Evolutionary conservation across 768 basidiomycete species (phyloP).

Genomic region (Royoungia palumana): DNA sequence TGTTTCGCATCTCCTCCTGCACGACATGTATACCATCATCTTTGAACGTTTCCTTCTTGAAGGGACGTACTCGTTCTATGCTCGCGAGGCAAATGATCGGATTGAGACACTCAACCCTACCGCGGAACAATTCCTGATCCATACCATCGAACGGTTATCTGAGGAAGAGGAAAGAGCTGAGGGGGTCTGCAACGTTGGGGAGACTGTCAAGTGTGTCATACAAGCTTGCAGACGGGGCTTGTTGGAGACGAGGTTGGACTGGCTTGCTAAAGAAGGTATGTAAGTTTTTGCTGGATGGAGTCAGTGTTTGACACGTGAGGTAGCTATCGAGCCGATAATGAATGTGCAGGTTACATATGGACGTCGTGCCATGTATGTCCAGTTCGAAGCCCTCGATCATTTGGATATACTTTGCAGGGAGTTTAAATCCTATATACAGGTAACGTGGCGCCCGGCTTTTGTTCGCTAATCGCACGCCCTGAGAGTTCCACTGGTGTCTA

Average conservation of each 20-base stretch:
- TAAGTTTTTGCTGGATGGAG: slow-evolving; percentile 33
- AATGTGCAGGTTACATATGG: slow-evolving; percentile 40
- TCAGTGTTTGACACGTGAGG: slow-evolving; percentile 9
- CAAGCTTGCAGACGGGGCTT: slow-evolving; percentile 53
- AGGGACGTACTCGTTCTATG: slow-evolving; percentile 51
- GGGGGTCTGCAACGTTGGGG: slow-evolving; percentile 45
- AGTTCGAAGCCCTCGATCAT: slow-evolving; percentile 58
- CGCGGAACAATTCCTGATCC: slow-evolving; percentile 53
- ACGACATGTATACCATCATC: slow-evolving; percentile 50
- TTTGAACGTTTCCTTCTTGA: slow-evolving; percentile 59
- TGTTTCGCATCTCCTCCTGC: slow-evolving; percentile 53
- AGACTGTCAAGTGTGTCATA: slow-evolving; percentile 48
- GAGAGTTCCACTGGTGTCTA: slow-evolving; percentile 24
- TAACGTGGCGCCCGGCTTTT: slow-evolving; percentile 16
- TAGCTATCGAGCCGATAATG: slow-evolving; percentile 57
- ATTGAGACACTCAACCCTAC: slow-evolving; percentile 30
- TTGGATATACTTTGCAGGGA: slow-evolving; percentile 52
- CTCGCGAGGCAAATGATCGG: slow-evolving; percentile 43
- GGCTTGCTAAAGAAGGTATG: slow-evolving; percentile 42
- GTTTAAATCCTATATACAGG: slow-evolving; percentile 63
- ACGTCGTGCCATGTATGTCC: slow-evolving; percentile 53
- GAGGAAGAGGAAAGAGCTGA: slow-evolving; percentile 58
- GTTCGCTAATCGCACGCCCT: neutral
- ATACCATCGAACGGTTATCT: slow-evolving; percentile 42
- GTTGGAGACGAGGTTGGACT: slow-evolving; percentile 41